Evolutionary conservation across 768 basidiomycete genomes (phyloP).

Genomic region (Scleroderma bovista): DNA sequence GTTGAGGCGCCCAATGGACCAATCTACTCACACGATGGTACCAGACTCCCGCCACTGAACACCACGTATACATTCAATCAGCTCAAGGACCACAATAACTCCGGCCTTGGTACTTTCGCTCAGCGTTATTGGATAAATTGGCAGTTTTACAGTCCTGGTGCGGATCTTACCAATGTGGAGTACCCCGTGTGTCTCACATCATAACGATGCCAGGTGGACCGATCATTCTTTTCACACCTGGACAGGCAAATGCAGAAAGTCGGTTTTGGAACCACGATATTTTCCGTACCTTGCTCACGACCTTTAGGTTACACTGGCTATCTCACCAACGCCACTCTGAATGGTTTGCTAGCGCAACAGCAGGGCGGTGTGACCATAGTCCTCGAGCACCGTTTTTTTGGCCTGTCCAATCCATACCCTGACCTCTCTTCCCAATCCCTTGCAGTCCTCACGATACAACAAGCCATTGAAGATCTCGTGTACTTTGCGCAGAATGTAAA

Average conservation of each 20-base stretch:
- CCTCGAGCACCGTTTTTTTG: conserved; percentile 72
- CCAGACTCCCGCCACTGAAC: conserved; percentile 18
- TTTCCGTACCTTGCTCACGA: not conserved
- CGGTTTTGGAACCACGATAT: not conserved
- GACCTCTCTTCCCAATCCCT: conserved; percentile 57
- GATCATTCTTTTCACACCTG: conserved; percentile 44
- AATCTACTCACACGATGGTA: conserved; percentile 17
- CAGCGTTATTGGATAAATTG: conserved; percentile 70
- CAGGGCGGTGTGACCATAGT: conserved; percentile 58
- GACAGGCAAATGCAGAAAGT: conserved; percentile 53
- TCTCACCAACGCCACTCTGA: conserved; percentile 61
- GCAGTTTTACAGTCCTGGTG: conserved; percentile 57
- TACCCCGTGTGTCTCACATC: not conserved
- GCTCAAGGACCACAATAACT: conserved; percentile 42
- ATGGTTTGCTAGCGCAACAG: conserved; percentile 60
- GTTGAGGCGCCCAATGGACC: conserved; percentile 8
- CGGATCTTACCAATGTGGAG: not conserved
- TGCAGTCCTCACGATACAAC: conserved; percentile 59
- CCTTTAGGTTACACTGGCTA: conserved; percentile 37
- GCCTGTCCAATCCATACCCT: conserved; percentile 61
- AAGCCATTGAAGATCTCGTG: conserved; percentile 67
- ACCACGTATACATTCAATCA: conserved; percentile 29
- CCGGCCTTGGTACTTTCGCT: conserved; percentile 67
- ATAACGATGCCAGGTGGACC: conserved; percentile 15
- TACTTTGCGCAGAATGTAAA: conserved; percentile 64